Evolutionary conservation across 2,329 filamentous ascomycete genomes (phyloP).

Genomic region (Sclerotinia spermophila): DNA sequence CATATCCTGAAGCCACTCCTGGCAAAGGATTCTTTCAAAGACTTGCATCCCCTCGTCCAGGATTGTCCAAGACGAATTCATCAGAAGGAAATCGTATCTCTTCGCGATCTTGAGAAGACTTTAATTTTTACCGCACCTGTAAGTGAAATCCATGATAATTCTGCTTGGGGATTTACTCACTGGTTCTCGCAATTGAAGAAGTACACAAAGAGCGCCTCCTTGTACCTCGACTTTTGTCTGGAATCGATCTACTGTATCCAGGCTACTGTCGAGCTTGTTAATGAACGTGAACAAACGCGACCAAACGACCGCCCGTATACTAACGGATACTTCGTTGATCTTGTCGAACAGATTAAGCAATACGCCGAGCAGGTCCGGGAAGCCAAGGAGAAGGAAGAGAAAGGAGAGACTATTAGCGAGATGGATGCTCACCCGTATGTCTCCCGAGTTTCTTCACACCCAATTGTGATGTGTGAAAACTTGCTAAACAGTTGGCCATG

Average conservation of each 20-base stretch:
- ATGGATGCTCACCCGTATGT: conserved; percentile 59
- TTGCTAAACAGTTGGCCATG: conserved; percentile 31
- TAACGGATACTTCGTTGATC: conserved; percentile 94
- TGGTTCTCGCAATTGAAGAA: conserved; percentile 68
- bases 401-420: conserved; percentile 50
- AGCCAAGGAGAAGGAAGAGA: conserved; percentile 63
- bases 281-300: conserved; percentile 80
- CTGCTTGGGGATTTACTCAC: conserved; percentile 65
- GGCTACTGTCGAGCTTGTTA: conserved; percentile 80
- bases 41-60: conserved; percentile 75
- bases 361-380: conserved; percentile 83
- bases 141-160: conserved; percentile 61
- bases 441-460: conserved; percentile 22
- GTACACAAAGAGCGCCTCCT: conserved; percentile 64
- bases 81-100: conserved; percentile 80
- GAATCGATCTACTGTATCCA: conserved; percentile 87
- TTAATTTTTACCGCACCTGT: conserved; percentile 88
- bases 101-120: conserved; percentile 92
- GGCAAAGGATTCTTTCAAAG: conserved; percentile 66
- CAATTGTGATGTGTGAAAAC: background rate
- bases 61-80: conserved; percentile 76
- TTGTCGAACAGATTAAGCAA: conserved; percentile 86
- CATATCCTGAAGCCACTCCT: conserved; percentile 76
- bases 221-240: conserved; percentile 85
- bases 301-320: conserved; percentile 86